Conservation (phyloP, 345 rosid species). For the Lepidium aucheri region DNA sequence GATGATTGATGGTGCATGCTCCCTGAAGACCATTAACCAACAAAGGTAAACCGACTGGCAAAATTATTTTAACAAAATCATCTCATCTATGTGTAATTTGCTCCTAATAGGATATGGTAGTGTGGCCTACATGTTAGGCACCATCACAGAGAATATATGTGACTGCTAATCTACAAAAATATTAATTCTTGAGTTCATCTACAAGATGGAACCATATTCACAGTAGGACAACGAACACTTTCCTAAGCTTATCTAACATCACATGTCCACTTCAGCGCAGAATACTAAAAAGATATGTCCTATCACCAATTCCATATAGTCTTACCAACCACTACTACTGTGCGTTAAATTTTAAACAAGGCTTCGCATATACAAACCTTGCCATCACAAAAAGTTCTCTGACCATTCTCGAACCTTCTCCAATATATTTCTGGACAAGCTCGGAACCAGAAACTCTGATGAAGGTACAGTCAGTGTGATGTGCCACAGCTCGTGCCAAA, state of each 20-base stretch:
- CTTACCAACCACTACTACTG: neutral
- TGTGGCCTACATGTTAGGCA: neutral
- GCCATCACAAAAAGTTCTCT: conserved; percentile 99
- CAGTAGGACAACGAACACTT: neutral
- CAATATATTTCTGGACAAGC: conserved; percentile 93
- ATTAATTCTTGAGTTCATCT: neutral
- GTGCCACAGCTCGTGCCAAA: conserved; percentile 98
- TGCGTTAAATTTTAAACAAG: neutral
- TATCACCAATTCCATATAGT: neutral
- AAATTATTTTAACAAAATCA: neutral
- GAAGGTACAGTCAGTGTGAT: conserved; percentile 98
- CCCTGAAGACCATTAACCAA: conserved; percentile 43
- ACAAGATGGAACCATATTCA: neutral
- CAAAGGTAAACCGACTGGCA: neutral
- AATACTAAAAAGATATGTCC: neutral
- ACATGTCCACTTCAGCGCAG: neutral
- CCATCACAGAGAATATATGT: neutral
- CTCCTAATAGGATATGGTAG: neutral
- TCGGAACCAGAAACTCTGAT: conserved; percentile 99
- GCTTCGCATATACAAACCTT: conserved; percentile 41
- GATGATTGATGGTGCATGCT: conserved; percentile 95
- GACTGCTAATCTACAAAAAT: neutral
- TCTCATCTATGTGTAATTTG: neutral
- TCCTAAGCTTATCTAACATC: neutral
- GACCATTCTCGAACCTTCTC: conserved; percentile 99